These are phyloP conservation scores for Populus hybrid DNA, from an alignment of 441 rosid genomes.

Conservation along the genomic window DNA sequence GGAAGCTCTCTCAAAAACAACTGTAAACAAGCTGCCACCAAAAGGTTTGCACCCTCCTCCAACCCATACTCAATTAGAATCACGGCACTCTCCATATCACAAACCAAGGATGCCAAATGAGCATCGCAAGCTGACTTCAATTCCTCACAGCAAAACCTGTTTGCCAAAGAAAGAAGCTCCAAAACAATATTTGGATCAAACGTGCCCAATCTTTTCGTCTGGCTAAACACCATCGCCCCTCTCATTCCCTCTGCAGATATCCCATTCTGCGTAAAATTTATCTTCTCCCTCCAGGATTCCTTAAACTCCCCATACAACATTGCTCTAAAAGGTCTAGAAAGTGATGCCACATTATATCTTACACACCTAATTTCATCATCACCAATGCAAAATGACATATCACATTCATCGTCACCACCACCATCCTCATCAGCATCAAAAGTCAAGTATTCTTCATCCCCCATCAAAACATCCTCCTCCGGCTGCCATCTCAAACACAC, in stretches of 20 bases:
- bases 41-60: constrained; percentile 68
- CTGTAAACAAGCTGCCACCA: constrained; percentile 84
- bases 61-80: constrained; percentile 74
- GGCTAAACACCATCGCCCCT: constrained; percentile 70
- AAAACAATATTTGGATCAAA: constrained; percentile 50
- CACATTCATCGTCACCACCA: constrained; percentile 14
- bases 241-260: constrained; percentile 68
- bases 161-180: constrained; percentile 80
- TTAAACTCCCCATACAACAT: constrained; percentile 76
- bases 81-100: constrained; percentile 55
- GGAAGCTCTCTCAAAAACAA: constrained; percentile 81
- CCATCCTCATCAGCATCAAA: constrained; percentile 43
- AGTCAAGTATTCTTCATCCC: constrained; percentile 53
- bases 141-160: constrained; percentile 79
- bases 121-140: constrained; percentile 76
- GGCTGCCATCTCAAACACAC: constrained; percentile 39
- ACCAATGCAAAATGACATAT: constrained; percentile 74
- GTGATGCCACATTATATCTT: constrained; percentile 64
- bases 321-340: constrained; percentile 67
- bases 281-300: constrained; percentile 61
- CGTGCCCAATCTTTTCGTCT: constrained; percentile 49
- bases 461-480: constrained; percentile 28
- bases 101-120: constrained; percentile 63
- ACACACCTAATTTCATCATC: constrained; percentile 75
- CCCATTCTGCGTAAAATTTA: constrained; percentile 64